Conservation (phyloP, 176 grass and related monocot species). For the Pharus latifolius region DNA sequence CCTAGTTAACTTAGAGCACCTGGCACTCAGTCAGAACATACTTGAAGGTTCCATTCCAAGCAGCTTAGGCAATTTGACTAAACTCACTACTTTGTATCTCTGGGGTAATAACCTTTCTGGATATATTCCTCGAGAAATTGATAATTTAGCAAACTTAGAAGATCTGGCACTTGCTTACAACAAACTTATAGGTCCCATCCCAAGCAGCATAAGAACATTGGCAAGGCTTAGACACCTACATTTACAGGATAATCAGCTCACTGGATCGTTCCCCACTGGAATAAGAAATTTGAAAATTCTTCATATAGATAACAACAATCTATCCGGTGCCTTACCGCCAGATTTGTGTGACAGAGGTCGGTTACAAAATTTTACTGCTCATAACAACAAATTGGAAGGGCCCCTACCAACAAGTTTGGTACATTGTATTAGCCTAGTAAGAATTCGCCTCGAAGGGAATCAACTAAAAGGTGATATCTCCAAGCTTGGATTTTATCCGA, state of each 20-base stretch:
- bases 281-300: too few relatives aligned
- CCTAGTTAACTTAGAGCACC: not conserved
- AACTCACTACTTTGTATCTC: not conserved
- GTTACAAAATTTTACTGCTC: not conserved
- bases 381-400: not conserved
- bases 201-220: too few relatives aligned
- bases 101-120: too few relatives aligned
- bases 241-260: not conserved
- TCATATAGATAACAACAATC: too few relatives aligned
- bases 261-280: not conserved
- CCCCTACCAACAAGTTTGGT: not conserved
- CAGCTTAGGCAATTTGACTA: not conserved
- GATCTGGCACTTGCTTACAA: too few relatives aligned
- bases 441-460: constrained; percentile 1
- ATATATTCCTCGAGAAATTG: too few relatives aligned
- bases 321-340: not conserved
- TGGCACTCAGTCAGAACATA: not conserved
- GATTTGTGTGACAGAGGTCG: not conserved
- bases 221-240: too few relatives aligned
- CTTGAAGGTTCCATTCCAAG: not conserved
- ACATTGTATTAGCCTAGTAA: not conserved
- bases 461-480: constrained; percentile 9
- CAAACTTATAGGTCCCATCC: too few relatives aligned
- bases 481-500: not conserved
- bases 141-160: too few relatives aligned